These are phyloP conservation scores for Russula virescens DNA, from an alignment of 768 basidiomycete genomes.

Conservation along the genomic window DNA sequence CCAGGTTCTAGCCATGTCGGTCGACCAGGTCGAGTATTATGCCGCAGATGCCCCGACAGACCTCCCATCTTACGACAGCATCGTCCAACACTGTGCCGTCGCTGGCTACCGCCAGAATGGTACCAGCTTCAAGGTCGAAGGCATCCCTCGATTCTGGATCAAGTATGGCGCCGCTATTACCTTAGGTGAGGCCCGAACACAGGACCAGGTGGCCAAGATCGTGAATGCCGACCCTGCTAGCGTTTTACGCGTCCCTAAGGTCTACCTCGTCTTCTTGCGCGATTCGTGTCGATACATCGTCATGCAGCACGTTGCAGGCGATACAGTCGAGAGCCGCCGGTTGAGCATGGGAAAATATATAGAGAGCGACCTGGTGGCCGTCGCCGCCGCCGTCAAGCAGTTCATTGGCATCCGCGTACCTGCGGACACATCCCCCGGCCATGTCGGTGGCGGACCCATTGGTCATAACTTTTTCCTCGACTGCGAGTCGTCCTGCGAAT, in stretches of 20 bases:
- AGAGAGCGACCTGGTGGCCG: not conserved
- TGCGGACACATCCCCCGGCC: not conserved
- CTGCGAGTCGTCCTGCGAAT: no score
- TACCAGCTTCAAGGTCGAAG: not conserved
- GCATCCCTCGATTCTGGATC: not conserved
- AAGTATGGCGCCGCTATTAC: not conserved
- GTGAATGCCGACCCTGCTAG: not conserved
- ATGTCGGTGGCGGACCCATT: not conserved
- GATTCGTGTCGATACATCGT: not conserved
- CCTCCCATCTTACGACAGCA: not conserved
- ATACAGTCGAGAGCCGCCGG: not conserved
- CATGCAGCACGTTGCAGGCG: not conserved
- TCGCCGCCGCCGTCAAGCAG: not conserved
- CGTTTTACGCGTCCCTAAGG: not conserved
- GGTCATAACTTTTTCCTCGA: not conserved
- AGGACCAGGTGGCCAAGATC: not conserved
- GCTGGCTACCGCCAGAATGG: not conserved
- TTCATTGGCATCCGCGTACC: not conserved
- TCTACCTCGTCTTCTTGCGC: not conserved
- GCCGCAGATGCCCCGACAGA: not conserved
- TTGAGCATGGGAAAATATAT: not conserved
- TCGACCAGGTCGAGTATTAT: no score
- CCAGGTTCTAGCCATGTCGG: no score
- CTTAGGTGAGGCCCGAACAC: not conserved
- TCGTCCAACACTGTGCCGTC: not conserved